phyloP scores from a whole-genome alignment of 2,329 filamentous ascomycete genomes.

The Exophiala mesophila region DNA sequence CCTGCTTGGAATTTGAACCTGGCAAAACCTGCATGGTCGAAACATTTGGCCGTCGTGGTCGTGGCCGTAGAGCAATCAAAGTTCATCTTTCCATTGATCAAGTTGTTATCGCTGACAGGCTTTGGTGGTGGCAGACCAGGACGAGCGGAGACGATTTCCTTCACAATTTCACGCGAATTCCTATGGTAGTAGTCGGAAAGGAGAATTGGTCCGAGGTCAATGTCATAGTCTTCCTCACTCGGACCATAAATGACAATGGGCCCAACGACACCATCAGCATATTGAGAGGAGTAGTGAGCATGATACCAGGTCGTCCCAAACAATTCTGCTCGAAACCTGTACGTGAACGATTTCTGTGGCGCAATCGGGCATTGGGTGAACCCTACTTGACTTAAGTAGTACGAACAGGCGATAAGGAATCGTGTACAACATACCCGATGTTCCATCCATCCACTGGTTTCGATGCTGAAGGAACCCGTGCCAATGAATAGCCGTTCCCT shows the following conservation, averaged over 20 bases:
- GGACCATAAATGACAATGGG: constrained; percentile 8
- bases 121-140: constrained; percentile 4
- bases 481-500: constrained; percentile 40
- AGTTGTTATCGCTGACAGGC: constrained; percentile 20
- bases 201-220: constrained; percentile 3
- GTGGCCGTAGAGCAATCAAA: constrained; percentile 20
- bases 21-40: constrained; percentile 19
- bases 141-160: constrained; percentile 5
- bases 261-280: constrained; percentile 33
- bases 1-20: constrained; percentile 15
- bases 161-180: constrained; percentile 1
- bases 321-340: constrained; percentile 56
- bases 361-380: constrained; percentile 65
- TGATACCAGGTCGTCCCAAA: constrained; percentile 62
- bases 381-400: constrained; percentile 36
- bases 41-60: constrained; percentile 10
- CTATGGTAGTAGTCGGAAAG: constrained; percentile 1
- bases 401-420: neutral
- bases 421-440: constrained; percentile 31
- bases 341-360: constrained; percentile 58
- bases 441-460: constrained; percentile 38
- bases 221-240: constrained; percentile 3
- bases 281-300: constrained; percentile 58
- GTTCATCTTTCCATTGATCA: constrained; percentile 25
- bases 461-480: constrained; percentile 34